A percentile compares a stretch with the other conserved stretches of the same genome.
These are phyloP conservation scores for Pisolithus microcarpus DNA, from an alignment of 768 basidiomycete species.

Conservation along the genomic window DNA sequence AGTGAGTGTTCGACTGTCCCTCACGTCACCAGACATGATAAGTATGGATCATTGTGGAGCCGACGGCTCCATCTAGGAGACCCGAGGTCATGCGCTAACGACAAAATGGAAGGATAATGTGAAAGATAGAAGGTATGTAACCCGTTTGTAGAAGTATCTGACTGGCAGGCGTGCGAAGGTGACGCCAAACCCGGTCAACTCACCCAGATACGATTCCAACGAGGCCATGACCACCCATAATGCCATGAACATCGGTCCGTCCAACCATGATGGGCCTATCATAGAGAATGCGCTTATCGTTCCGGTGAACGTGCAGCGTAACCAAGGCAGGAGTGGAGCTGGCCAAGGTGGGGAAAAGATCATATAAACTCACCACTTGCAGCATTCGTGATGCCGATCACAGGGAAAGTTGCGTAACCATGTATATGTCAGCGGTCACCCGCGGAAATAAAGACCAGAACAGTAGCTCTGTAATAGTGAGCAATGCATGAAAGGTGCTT, in stretches of 20 bases:
- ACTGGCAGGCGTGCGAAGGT: neutral
- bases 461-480: too few relatives aligned
- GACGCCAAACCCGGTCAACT: neutral
- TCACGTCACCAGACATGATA: neutral
- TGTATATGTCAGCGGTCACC: too few relatives aligned
- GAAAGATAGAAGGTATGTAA: neutral
- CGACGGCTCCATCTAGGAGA: neutral
- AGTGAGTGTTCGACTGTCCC: neutral
- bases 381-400: too few relatives aligned
- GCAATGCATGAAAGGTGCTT: neutral
- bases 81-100: neutral
- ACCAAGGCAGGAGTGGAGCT: too few relatives aligned
- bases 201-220: neutral
- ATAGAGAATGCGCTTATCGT: neutral
- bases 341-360: too few relatives aligned
- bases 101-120: neutral
- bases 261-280: neutral
- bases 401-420: too few relatives aligned
- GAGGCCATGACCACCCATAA: too few relatives aligned
- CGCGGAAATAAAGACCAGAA: too few relatives aligned
- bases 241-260: too few relatives aligned
- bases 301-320: too few relatives aligned
- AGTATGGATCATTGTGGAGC: neutral
- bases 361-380: too few relatives aligned
- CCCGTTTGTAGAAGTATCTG: neutral